Conservation (phyloP, 2,329 filamentous ascomycete genomes). For the Colletotrichum sp. region DNA sequence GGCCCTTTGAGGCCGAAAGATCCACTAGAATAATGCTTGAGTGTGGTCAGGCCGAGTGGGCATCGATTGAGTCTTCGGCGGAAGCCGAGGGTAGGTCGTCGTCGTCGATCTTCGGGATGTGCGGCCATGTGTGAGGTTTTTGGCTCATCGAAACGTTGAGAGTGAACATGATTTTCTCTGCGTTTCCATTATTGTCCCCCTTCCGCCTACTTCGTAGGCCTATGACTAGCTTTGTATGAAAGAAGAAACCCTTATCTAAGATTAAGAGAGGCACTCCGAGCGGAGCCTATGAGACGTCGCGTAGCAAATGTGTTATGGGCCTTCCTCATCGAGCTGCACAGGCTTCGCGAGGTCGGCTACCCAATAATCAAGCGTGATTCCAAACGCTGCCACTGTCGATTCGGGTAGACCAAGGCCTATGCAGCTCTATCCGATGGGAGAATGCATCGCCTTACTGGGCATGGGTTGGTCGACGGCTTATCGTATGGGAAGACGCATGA, state of each 20-base stretch:
- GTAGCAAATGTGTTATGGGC: neutral
- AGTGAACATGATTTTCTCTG: neutral
- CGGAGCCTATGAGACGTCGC: neutral
- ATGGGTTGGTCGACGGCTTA: neutral
- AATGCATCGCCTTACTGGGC: neutral
- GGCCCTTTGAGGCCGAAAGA: neutral
- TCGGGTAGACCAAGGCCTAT: neutral
- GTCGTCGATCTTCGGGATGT: neutral
- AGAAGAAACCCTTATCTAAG: neutral
- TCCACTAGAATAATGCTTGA: neutral
- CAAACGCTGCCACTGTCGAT: neutral
- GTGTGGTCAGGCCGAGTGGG: neutral
- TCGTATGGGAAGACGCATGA: neutral
- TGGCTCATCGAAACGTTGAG: neutral
- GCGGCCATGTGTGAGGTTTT: neutral
- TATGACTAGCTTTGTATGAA: neutral
- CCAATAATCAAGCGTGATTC: neutral
- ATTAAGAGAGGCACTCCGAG: neutral
- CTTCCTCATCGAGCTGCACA: neutral
- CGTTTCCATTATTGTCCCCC: neutral
- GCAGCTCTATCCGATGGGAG: neutral
- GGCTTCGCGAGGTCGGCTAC: neutral
- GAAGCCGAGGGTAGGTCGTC: neutral
- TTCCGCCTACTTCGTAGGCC: neutral
- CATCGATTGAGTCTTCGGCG: neutral